Percentiles rank a stretch among this genome's conserved stretches.
Conservation (phyloP, 1,139 yeast genomes). For the Diutina catenulata region DNA sequence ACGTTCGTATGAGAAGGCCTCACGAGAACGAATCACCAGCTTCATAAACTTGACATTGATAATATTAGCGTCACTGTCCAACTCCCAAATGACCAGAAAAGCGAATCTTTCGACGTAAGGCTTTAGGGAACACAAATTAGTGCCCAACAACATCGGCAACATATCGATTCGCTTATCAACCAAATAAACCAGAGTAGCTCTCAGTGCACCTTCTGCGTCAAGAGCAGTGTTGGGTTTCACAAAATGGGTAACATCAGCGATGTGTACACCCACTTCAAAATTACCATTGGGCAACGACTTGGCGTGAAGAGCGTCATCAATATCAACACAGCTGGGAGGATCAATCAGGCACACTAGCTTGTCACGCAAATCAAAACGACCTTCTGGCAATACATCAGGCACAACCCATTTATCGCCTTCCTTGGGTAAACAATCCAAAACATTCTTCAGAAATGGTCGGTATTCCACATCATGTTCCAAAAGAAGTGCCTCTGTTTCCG, state of each 20-base stretch:
- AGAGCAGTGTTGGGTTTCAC: slow-evolving; percentile 88
- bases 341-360: slow-evolving; percentile 89
- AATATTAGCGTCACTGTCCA: slow-evolving; percentile 77
- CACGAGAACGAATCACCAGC: slow-evolving; percentile 81
- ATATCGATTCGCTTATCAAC: slow-evolving; percentile 99
- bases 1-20: slow-evolving; percentile 88
- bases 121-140: slow-evolving; percentile 88
- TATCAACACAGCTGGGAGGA: slow-evolving; percentile 98
- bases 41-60: slow-evolving; percentile 75
- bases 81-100: slow-evolving; percentile 91
- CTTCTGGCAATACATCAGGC: slow-evolving; percentile 57
- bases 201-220: slow-evolving; percentile 91
- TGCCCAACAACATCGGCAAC: slow-evolving; percentile 93
- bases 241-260: slow-evolving; percentile 97
- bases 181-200: slow-evolving; percentile 94
- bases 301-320: slow-evolving; percentile 97
- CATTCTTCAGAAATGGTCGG: slow-evolving; percentile 89
- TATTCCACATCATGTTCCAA: slow-evolving; percentile 95
- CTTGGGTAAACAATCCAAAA: slow-evolving; percentile 78
- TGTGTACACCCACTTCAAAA: slow-evolving; percentile 95
- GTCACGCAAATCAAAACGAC: slow-evolving; percentile 78
- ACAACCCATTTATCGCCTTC: slow-evolving; percentile 94
- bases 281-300: slow-evolving; percentile 77
- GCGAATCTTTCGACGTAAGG: slow-evolving; percentile 96
- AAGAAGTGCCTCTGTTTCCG: slow-evolving; percentile 91